Percentiles rank a stretch among this genome's conserved stretches.
Conservation (phyloP, 1,139 yeast genomes). For the Candida pseudoviswanathii region DNA sequence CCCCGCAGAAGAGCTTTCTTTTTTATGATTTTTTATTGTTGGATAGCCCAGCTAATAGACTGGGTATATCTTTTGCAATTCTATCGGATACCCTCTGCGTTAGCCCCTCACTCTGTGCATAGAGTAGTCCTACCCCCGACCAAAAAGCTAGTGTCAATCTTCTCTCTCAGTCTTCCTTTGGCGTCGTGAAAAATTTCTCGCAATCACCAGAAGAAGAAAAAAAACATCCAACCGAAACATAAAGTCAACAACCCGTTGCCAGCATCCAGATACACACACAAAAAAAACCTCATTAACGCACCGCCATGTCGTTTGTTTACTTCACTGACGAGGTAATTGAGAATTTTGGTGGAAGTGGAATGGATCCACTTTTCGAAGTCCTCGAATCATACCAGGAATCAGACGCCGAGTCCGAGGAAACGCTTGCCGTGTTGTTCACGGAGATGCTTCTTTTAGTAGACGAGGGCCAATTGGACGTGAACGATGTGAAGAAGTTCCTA, state of each 20-base stretch:
- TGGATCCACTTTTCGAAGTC: constrained; percentile 30
- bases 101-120: too few species aligned
- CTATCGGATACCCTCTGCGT: too few species aligned
- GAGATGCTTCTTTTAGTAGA: constrained; percentile 38
- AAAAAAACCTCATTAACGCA: neutral
- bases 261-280: neutral
- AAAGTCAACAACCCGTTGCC: neutral
- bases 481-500: constrained; percentile 30
- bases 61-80: too few species aligned
- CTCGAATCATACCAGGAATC: constrained; percentile 26
- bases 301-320: constrained; percentile 16
- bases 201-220: neutral
- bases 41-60: too few species aligned
- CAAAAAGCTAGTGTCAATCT: too few species aligned
- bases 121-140: too few species aligned
- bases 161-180: neutral
- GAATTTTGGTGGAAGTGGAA: constrained; percentile 32
- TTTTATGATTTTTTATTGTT: constrained; percentile 15
- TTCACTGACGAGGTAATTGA: constrained; percentile 31
- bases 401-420: constrained; percentile 19
- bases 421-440: constrained; percentile 30
- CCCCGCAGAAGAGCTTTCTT: constrained; percentile 8
- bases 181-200: neutral
- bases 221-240: neutral
- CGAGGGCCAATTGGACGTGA: constrained; percentile 26